Evolutionary conservation across 169 alveolate genomes (phyloP).

Genomic region (Ichthyophthirius multifiliis): DNA sequence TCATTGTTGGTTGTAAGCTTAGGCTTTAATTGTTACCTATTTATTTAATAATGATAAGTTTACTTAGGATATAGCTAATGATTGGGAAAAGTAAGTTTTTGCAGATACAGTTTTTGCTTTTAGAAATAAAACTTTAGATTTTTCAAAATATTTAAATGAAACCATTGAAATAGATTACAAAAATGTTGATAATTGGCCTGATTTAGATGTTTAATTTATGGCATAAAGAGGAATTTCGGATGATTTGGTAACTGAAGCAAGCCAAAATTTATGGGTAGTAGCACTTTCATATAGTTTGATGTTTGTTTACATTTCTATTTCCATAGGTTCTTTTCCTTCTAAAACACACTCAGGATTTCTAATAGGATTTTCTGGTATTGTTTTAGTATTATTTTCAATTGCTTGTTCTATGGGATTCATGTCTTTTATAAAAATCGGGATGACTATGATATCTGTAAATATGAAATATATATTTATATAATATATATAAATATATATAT

Average conservation of each 20-base stretch:
- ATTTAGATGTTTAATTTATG: conserved; percentile 50
- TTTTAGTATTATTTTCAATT: conserved; percentile 57
- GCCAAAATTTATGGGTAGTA: conserved; percentile 57
- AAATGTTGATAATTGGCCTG: conserved; percentile 16
- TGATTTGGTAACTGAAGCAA: conserved; percentile 64
- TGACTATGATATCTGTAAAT: conserved; percentile 60
- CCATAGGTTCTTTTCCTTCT: conserved; percentile 81
- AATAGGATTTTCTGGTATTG: conserved; percentile 75
- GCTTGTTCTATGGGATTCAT: conserved; percentile 66
- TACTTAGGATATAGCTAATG: conserved; percentile 52
- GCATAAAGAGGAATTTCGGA: conserved; percentile 80
- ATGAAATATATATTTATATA: neutral
- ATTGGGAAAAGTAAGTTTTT: conserved; percentile 75
- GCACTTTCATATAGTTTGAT: conserved; percentile 61
- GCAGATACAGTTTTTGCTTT: conserved; percentile 50
- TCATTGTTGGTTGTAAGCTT: conserved; percentile 64
- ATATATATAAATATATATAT: neutral
- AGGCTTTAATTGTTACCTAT: conserved; percentile 66
- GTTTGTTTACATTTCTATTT: conserved; percentile 74
- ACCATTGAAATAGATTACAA: conserved; percentile 24
- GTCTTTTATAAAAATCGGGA: conserved; percentile 52
- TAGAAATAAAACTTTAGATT: conserved; percentile 42
- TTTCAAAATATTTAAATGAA: conserved; percentile 3
- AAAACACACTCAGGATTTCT: conserved; percentile 62
- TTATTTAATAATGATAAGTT: conserved; percentile 64